Evolutionary conservation across 2,329 filamentous ascomycete species (phyloP), one percentile per base, ranked within the genome.

Genomic region (Exophiala dermatitidis): DNA sequence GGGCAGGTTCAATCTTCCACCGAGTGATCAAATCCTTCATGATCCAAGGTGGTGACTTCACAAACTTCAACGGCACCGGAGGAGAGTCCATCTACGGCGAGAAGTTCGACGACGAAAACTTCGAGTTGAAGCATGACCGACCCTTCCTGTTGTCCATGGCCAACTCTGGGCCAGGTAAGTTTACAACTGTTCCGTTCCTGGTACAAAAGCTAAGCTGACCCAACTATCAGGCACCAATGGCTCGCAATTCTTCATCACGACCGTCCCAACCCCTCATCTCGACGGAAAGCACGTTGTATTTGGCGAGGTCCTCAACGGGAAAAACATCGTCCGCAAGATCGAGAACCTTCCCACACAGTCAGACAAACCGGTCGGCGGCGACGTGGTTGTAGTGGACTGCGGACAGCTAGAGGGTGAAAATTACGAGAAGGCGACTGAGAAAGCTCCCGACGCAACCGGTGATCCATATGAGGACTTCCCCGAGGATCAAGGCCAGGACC

Each of bases 1-100:
- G 10, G 28, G 32, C 53, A 76, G 86, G 88, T 63, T 94, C 88
- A 57, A 77, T 76, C 64, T 97, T 98, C 78, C 91, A 98, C 77
- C 87, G 91, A 48, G 87, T 98, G 60, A 98, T 98, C 76, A 96
- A 96, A 78, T 82, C 88, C 66, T 98, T 98, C 74, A 97, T 98
- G 91, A 93, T 96, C 67, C 87, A 96, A 75, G 90, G 93, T 67
- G 91, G 93, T 72, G 93, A 97, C 72, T 98, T 98, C 71, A 98
- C 91, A 46, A 84, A 82, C 51, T 89, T 89, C 69, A 91, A 97
- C 69, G 93, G 91, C 61, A 97, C 91, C 29, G 91, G 91, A 60
- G 91, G 91, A 66, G 93, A 97, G 76, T 93, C 87, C 60, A 97
- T 98, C 71, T 98, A 97, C 68, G 91, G 91, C 67, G 86, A 86